Base-by-base conservation (phyloP, 2,329 filamentous ascomycete genomes). In the Colletotrichum costaricense region DNA sequence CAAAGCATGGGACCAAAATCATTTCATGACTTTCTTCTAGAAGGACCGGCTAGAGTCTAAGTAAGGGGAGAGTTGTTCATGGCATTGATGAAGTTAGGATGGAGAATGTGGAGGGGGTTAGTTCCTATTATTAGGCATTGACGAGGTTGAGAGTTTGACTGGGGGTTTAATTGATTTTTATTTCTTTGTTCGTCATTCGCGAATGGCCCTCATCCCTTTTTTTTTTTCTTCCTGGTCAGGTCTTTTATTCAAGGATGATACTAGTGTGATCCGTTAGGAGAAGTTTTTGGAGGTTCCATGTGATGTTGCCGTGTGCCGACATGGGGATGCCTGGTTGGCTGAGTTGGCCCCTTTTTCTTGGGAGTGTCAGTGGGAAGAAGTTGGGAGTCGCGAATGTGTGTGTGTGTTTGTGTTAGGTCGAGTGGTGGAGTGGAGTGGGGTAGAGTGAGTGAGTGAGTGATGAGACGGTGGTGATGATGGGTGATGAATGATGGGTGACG, bases 321-420 rank as follows among this genome's bases (percentile, higher is more conserved):
- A 38, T 72, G 65, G 66, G 69, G 38, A 72, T 72, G 66, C 59
- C 59, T 54, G 65, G 69, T 24, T 26, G 58, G 12, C 19, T 28
- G 22, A 42, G 28, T 19, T 46, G 42, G 5, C 42, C 42, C 42
- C 16, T 46, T 46, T 46, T 46, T 46, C 6, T 46, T 33, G 30
- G 52, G 19, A 30, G 33, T 16, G 24, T 16, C 3, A 19, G 2
- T 16, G 35, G 16, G 28, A 12, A 4, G 26, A 67, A 38, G 22
- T 30, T 30, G 30, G 30, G 30, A 30, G 30, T 30, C 30, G 8
- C 30, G 30, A 9, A 30, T 30, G 30, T 30, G 8, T 28, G 28
- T 7, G 28, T 28, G 28, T 33, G 30, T 33, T 8, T 33, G 19
- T 8, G 42, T 14, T 42, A 19, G 14, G 38, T 42, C 14, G 7